Base-by-base conservation (phyloP, 2,329 filamentous ascomycete genomes). In the Pseudogymnoascus sp. region DNA sequence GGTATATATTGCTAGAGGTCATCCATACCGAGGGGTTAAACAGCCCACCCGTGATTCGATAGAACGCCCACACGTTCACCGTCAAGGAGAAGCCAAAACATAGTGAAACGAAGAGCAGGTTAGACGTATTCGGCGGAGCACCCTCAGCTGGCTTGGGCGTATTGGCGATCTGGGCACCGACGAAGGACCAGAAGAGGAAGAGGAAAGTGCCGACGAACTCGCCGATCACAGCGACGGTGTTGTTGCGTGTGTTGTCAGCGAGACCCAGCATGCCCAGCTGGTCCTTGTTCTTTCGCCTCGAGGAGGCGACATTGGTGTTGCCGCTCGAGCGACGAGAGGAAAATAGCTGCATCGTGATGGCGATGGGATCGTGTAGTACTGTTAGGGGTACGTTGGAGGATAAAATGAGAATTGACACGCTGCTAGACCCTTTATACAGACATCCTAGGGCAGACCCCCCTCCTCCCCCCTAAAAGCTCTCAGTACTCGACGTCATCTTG, bases 31-130 rank as follows among this genome's bases (percentile, higher is more conserved):
- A 25, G 54, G 11, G 59, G 39, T 81, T 81, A 67, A 82, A 81
- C 14, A 81, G 68, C 2, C 78, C 78, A 22, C 79, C 79, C 2
- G 76, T 78, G 30, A 81, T 74, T 14, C 79, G 74, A 66, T 77
- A 82, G 67, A 82, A 82, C 1, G 79, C 75, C 79, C 80, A 83
- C 2, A 78, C 79, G 65, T 82, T 83, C 63, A 80, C 78, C 1
- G 75, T 75, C 59, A 82, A 70, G 22, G 37, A 59, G 57, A 67
- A 71, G 1, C 69, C 72, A 47, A 67, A 70, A 4, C 64, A 62
- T 9, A 70, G 25, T 30, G 66, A 39, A 39, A 64, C 63, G 63
- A 74, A 76, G 1, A 75, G 39, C 70, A 70, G 73, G 74, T 5
- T 68, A 79, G 61, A 77, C 77, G 7, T 75, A 74, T 60, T 80